Base-by-base conservation (phyloP, 2,329 filamentous ascomycete species). In the Piedraia hortae region DNA sequence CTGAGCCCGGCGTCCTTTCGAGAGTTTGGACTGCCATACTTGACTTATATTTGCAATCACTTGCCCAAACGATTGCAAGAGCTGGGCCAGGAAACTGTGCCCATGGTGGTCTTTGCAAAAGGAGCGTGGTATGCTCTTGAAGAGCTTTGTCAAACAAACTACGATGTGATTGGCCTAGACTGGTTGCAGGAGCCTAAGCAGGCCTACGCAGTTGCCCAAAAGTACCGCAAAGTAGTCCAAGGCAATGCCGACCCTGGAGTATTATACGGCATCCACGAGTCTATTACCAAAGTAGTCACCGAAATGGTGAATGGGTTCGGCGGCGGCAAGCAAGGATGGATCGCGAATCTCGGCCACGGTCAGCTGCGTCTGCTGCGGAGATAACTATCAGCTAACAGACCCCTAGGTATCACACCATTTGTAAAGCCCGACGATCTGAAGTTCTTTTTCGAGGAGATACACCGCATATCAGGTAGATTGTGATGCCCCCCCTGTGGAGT, bases 21-120 rank as follows among this genome's bases (percentile, higher is more conserved):
- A 39, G 55, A 68, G 25, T 88, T 93, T 44, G 69, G 75, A 2
- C 61, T 85, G 33, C 85, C 85, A 1, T 90, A 82, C 41, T 57
- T 97, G 23, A 60, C 61, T 19, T 66, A 80, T 42, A 93, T 97
- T 34, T 66, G 78, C 6, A 55, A 70, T 33, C 61, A 80, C 33
- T 58, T 97, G 3, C 82, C 82, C 1, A 56, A 53, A 34, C 66
- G 64, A 28, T 51, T 93, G 26, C 53, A 60, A 34, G 70, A 74
- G 41, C 56, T 88, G 40, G 66, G 67, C 0, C 49, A 82, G 23
- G 72, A 80, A 26, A 56, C 53, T 6, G 82, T 97, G 3, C 85
- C 85, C 3, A 91, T 93, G 80, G 88, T 80, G 4, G 78, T 93
- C 12, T 97, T 97, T 45, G 78, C 85, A 16, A 97, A 97, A 53